These are phyloP conservation scores for Neofusicoccum ribis DNA, from an alignment of 2,329 filamentous ascomycete genomes.

Conservation along the genomic window DNA sequence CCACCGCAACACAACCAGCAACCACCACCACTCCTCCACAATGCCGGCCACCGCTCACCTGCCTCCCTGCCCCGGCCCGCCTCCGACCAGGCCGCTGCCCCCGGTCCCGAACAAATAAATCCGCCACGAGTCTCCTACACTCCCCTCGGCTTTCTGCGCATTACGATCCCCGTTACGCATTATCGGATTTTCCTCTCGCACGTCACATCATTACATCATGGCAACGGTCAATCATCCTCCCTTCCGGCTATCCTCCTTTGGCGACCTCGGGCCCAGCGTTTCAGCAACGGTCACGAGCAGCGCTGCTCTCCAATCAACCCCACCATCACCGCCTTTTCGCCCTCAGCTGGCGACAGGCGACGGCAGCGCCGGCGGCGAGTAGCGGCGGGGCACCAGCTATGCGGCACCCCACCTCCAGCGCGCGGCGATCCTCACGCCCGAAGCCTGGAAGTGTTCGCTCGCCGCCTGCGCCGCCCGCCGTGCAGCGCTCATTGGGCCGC, in stretches of 20 bases:
- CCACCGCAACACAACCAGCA: neutral
- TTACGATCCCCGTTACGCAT: slow-evolving; percentile 19
- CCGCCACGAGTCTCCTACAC: slow-evolving; percentile 3
- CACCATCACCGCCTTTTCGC: slow-evolving; percentile 17
- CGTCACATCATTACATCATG: slow-evolving; percentile 19
- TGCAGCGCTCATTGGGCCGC: neutral
- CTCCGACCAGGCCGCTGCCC: slow-evolving; percentile 49
- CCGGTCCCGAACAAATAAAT: slow-evolving; percentile 47
- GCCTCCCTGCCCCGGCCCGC: slow-evolving; percentile 50
- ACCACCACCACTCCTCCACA: slow-evolving; percentile 28
- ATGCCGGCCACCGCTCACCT: slow-evolving; percentile 44
- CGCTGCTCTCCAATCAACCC: slow-evolving; percentile 15
- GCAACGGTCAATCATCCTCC: slow-evolving; percentile 9
- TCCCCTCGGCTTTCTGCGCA: slow-evolving; percentile 1
- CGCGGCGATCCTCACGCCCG: slow-evolving; percentile 13
- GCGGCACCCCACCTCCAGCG: neutral
- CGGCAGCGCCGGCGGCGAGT: neutral
- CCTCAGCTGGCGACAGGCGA: neutral
- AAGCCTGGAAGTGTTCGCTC: slow-evolving; percentile 10
- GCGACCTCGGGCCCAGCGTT: slow-evolving; percentile 12
- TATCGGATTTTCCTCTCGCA: slow-evolving; percentile 15
- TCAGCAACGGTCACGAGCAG: slow-evolving; percentile 16
- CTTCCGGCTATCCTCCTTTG: neutral
- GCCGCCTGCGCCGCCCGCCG: neutral
- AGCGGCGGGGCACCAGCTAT: neutral